Conservation (phyloP, 352 stramenopile species). For the Stramenopiles sp. region DNA sequence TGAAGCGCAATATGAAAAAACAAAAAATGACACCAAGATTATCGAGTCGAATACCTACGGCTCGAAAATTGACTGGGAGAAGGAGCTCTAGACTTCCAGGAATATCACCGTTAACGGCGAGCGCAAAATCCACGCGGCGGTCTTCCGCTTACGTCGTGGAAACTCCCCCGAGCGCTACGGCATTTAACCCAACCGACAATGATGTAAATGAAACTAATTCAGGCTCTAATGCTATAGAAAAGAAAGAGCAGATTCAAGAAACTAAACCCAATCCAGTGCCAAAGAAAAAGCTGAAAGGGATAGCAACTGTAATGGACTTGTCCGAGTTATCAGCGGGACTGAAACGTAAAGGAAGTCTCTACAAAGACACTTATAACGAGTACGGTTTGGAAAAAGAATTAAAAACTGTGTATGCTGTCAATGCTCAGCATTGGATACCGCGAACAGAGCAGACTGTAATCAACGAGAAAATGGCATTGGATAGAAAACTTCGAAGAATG, state of each 20-base stretch:
- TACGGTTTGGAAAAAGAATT: constrained; percentile 10
- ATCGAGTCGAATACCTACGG: background rate
- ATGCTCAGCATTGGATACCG: background rate
- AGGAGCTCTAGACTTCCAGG: background rate
- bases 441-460: constrained; percentile 3
- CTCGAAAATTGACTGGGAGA: background rate
- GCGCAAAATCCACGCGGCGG: background rate
- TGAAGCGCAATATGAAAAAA: background rate
- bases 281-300: constrained; percentile 2
- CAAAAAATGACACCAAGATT: background rate
- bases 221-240: no score
- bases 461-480: constrained; percentile 9
- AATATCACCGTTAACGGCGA: background rate
- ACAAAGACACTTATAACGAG: constrained; percentile 6
- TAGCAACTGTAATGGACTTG: constrained; percentile 9
- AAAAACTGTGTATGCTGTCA: background rate
- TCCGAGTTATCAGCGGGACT: background rate
- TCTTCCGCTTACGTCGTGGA: background rate
- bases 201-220: background rate
- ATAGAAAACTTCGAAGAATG: background rate
- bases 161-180: background rate
- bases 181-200: background rate
- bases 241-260: background rate
- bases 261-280: no score
- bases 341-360: background rate